Evolutionary conservation across 176 grass and related monocot species (phyloP), one percentile per base, ranked within the genome.

Genomic region (Bolboschoenus planiculmis): DNA sequence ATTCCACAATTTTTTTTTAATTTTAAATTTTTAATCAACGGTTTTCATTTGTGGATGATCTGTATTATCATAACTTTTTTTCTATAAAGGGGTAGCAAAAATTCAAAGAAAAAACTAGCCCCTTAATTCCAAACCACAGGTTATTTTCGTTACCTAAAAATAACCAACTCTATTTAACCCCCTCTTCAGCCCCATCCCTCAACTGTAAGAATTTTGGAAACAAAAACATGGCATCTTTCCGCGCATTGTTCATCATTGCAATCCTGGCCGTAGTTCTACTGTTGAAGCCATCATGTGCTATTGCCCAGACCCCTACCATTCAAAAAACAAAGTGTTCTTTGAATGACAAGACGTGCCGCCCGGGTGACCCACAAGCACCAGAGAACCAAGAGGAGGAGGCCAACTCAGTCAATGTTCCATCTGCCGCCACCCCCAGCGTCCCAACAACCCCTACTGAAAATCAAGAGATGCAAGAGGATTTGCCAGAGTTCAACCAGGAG

Each of bases 381-480:
- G 78, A 80, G 55, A 59, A 80, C 18, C 46, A 55, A 11, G 78
- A 80, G 50, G 78, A 80, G 53, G 78, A 80, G 78, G 78, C 78
- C 3, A 23, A 3, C 29, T 35, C 78, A 4, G 78, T 80, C 48
- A 80, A 80, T 59, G 78, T 80, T 16, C 7, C 53, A 13, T 59
- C 55, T 18, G 56, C 6, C 53, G 13, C 18, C 20, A 23, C 31
- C 18, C 78, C 50, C 2, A 53, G 27, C 8, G 7, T 16, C 20
- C 16, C 50, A n/a, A n/a, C n/a, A n/a, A 79, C 27, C 7, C 50
- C 14, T 4, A 24, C 7, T 4, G 33, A 27, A 59, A 21, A 37
- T 39, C 18, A 5, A 2, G 43, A 47, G 10, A 15, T 31, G 0
- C 0, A n/a, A 21, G 50, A 80, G 16, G 78, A 80, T 37, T 3